Evolutionary conservation across 306 rosid genomes (phyloP), one percentile per base, ranked within the genome.

Genomic region (Pyrus betulifolia): DNA sequence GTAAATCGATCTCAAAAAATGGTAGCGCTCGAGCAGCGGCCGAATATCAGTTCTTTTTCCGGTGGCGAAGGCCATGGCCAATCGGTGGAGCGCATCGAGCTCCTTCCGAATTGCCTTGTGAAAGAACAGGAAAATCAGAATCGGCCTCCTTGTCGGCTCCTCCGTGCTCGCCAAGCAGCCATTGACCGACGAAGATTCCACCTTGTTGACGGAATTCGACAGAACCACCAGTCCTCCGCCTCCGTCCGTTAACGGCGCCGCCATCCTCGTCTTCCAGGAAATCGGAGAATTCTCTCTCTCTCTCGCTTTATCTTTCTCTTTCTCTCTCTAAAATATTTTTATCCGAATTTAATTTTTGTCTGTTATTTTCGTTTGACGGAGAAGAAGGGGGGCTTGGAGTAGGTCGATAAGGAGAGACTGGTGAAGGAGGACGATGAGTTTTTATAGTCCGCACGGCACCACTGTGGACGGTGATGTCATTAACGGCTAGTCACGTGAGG

Each of bases 21-120:
- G 93, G 71, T 92, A 96, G 55, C 88, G 91, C 42, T 91, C 91
- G 38, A 79, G 84, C 61, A 96, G 83, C 7, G 99, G 91, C 57
- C 70, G 80, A 66, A 96, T 88, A 70, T 96, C 96, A 6, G 93
- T 79, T 76, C 86, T 76, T 59, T 79, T 86, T 1, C 93, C 98
- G 27, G 93, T 91, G 55, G 99, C 99, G 69, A 92, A 88, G 46
- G 99, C 93, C 86, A 96, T 65, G 40, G 99, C 99, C 35, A 86
- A 73, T 28, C 90, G 85, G 86, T 96, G 98, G 62, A 96, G 90
- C 68, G 69, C 86, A 69, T 96, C 98, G 55, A 96, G 98, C 89
- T 96, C 98, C 72, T 91, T 88, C 65, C 98, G 90, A 82, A 92
- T 87, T 62, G 99, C 98, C 77, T 91, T 88, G 78, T 92, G 99